These are phyloP conservation scores for Barnettozyma wickerhamii DNA, from an alignment of 805 yeast species.

Conservation along the genomic window DNA sequence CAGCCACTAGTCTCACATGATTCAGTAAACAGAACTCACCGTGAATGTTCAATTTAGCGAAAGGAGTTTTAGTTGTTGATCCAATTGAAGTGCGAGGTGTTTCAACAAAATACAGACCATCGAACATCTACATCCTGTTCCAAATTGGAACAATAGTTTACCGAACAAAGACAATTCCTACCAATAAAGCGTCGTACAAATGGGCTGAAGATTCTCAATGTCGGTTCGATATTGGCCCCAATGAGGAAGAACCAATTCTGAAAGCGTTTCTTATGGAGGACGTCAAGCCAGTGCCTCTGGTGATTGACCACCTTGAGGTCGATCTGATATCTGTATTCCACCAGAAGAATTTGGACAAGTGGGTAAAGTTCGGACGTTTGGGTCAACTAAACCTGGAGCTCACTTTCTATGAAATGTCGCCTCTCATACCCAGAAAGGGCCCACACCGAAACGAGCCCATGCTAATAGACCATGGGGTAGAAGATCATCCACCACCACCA, in stretches of 20 bases:
- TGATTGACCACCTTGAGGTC: constrained; percentile 16
- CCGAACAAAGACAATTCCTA: constrained; percentile 11
- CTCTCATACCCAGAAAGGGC: constrained; percentile 18
- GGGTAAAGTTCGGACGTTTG: constrained; percentile 12
- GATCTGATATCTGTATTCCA: constrained; percentile 15
- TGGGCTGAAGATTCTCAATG: constrained; percentile 25
- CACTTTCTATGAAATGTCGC: constrained; percentile 23
- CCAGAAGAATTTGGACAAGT: constrained; percentile 12
- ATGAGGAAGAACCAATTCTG: constrained; percentile 9
- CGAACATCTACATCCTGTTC: constrained; percentile 18
- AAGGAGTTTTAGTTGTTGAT: constrained; percentile 23
- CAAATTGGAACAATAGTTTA: constrained; percentile 18
- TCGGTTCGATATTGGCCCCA: constrained; percentile 20
- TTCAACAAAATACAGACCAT: neutral
- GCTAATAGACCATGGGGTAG: no score
- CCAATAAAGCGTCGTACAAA: neutral
- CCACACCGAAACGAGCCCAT: no score
- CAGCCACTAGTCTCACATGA: no score
- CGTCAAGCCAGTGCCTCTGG: constrained; percentile 10
- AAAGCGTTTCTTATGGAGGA: constrained; percentile 18
- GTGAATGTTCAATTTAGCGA: constrained; percentile 13
- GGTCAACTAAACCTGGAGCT: constrained; percentile 21
- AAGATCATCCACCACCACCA: no score
- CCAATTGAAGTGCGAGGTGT: constrained; percentile 21
- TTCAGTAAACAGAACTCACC: no score